Base-by-base conservation (phyloP, 129 eudicot species). In the Rutidosis leptorrhynchoides region DNA sequence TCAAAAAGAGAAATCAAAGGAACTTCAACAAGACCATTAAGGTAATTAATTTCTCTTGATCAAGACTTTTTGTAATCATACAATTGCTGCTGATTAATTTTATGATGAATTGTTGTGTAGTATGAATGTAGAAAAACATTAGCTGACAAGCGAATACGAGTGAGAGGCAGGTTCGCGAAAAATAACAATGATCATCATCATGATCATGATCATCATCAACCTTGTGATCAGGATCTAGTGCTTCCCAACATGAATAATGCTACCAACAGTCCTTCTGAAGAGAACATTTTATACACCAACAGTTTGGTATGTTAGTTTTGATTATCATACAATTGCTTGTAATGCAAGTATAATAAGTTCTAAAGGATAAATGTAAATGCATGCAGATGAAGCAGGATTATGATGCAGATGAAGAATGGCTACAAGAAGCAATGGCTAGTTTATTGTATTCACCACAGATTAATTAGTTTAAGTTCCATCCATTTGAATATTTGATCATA, bases 141-240 rank as follows among this genome's bases (percentile, higher is more conserved):
- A 62, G 98, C 98, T 1, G 98, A 92, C 74, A 88, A 84, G 71
- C 80, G 98, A 6, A 75, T 88, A 24, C 89, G 98, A 32, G 82
- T 92, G 26, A 83, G 96, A 25, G 98, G 98, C 35, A 83, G 98
- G 83, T 92, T 92, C 49, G 98, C 98, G 5, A 92, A 83, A 67
- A 88, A 92, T 74, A 83, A 54, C 42, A 70, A 70, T 3, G 81
- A 77, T 69, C 71, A 85, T 48, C 84, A 83, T 43, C 61, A 58
- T 33, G 64, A 84, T 35, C 83, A 83, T 48, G 84, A 81, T 26
- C 45, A 83, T 71, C 72, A 83, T 49, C 89, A 86, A 64, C 62
- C 73, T 15, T 77, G 72, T 69, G 77, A 74, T 32, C 40, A 32
- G 25, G 80, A 75, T 75, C 80, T 68, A 68, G 74, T 51, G 70